Evolutionary conservation across 208 protist species (phyloP), one percentile per base, ranked within the genome.

Genomic region (Histomonas meleagridis): DNA sequence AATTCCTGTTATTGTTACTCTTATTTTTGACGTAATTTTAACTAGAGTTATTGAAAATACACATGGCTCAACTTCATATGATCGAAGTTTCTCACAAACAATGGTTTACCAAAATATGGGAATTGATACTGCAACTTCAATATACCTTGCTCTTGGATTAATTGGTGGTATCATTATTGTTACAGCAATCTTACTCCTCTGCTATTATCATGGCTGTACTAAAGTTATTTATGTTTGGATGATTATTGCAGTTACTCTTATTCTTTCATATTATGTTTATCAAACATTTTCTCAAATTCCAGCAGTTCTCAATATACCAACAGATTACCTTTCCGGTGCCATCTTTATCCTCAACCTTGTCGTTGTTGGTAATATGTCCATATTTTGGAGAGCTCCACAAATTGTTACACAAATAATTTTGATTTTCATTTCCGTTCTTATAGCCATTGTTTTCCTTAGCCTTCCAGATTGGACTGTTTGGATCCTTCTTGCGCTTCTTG

Each of bases 381-480:
- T 86, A 18, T 86, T 86, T n/a, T 86, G 76, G 76, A 12, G 76
- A 21, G 76, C 76, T 86, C 76, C 76, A 38, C 76, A 18, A 1
- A 86, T 86, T 32, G 23, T 55, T 86, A 86, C 76, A 32, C 76
- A 86, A 38, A 12, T 28, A 2, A 32, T 86, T 46, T 51, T 86
- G 46, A 38, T 86, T n/a, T 43, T 43, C 16, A 86, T 86, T 86
- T 86, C 76, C 7, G 26, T 86, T 38, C 38, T 86, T 16, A 55
- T 46, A n/a, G 76, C 76, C 16, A 51, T 43, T 46, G 76, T 86
- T 18, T 86, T 86, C 18, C 26, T 86, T 1, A 86, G 10, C 16
- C 46, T 86, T 0, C 76, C 76, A 32, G 76, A 86, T 28, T 86
- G 76, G 76, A 86, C 76, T 38, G 76, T 86, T 38, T 86, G 76